Evolutionary conservation across 2,329 filamentous ascomycete species (phyloP), one percentile per base, ranked within the genome.

Genomic region (Aspergillus chevalieri): DNA sequence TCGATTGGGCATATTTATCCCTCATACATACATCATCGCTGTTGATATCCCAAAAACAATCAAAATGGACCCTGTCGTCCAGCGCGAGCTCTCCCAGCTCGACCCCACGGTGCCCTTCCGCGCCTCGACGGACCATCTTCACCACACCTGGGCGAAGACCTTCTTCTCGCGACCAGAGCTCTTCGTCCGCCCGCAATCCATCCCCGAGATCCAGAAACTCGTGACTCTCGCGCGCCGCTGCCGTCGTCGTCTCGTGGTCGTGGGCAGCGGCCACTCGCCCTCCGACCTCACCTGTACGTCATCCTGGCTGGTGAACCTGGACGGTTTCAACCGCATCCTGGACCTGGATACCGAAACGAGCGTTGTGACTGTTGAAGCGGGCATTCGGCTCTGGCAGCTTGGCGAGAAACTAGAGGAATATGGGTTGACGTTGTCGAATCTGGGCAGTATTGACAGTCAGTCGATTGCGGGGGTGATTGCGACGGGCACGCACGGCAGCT

Each of bases 361-460:
- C 46, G 71, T 86, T 6, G 81, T 95, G 47, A 82, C 84, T 2
- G 86, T 95, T 60, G 81, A 97, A 72, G 86, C 87, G n/a, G 93
- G 93, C 14, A 95, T 97, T 56, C 80, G 92, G 17, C 75, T 98
- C 52, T 82, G 82, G 59, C 74, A 84, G 52, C 74, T 98, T 50
- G 86, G 89, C 54, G 78, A 80, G 41, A 81, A 83, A 62, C 82
- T 96, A 28, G 89, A 88, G 57, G 77, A 80, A 48, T 72, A 84
- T 60, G 89, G 89, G 1, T 78, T 95, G 55, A 89, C 90, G 2
- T 85, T 98, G 80, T 87, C 88, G 24, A 96, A 94, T 66, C 75
- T 97, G 43, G 93, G 93, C 33, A 95, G 89, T 67, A 98, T 98
- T 70, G 90, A 96, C 67, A 83, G 89, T 61, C 93, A 98, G 76